A percentile compares a stretch with the other conserved stretches of the same genome.
Conservation (phyloP, 306 rosid species). For the Prunus mume region DNA sequence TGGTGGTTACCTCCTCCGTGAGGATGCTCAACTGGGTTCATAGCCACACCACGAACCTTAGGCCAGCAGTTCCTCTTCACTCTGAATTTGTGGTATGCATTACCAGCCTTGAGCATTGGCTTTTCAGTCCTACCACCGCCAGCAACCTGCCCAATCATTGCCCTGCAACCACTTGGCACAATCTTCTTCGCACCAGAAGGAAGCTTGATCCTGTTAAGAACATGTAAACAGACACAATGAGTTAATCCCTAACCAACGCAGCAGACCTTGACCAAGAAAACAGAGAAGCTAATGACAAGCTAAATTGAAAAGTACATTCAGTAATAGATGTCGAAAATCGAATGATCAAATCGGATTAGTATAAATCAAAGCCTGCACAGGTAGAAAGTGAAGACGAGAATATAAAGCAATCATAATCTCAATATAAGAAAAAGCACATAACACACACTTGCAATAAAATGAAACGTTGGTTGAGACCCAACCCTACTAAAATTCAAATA, state of each 20-base stretch:
- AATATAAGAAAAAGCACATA: neutral
- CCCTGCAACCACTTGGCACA: conserved; percentile 29
- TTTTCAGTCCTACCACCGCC: conserved; percentile 31
- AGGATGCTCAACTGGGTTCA: conserved; percentile 31
- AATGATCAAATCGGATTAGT: too few species aligned
- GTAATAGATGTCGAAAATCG: too few species aligned
- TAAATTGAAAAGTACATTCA: too few species aligned
- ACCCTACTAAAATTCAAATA: too few species aligned
- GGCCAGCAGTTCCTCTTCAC: conserved; percentile 40
- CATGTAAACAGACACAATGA: neutral
- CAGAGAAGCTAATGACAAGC: too few species aligned
- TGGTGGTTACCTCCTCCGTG: conserved; percentile 37
- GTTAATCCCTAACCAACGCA: neutral
- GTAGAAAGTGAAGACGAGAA: neutral
- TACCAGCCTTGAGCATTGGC: conserved; percentile 33
- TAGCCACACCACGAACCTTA: conserved; percentile 35
- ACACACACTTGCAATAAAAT: neutral
- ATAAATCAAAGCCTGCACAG: too few species aligned
- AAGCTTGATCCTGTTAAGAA: conserved; percentile 19
- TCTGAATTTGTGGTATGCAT: conserved; percentile 29
- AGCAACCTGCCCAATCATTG: conserved; percentile 29
- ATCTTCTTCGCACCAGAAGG: conserved; percentile 30
- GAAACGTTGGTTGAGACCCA: too few species aligned
- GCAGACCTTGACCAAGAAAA: too few species aligned
- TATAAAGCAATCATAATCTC: neutral